Percentiles rank a stretch among this genome's conserved stretches.
phyloP scores from a whole-genome alignment of 106 monocot species.

The Acorus gramineus region DNA sequence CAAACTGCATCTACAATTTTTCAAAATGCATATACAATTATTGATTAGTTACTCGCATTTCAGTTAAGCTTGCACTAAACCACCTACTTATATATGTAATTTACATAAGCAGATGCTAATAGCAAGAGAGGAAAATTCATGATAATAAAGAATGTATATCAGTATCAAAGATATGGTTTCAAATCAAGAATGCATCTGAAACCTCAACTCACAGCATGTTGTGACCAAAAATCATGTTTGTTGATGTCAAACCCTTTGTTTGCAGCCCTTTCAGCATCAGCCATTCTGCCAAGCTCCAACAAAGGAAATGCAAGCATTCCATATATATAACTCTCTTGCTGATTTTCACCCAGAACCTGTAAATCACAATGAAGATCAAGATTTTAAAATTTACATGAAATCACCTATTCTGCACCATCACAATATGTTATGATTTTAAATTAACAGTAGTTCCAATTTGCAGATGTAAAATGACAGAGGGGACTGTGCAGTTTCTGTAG shows the following conservation, averaged over 20 bases:
- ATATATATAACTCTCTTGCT: slow-evolving; percentile 48
- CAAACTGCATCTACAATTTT: too few species aligned
- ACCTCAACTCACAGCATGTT: slow-evolving; percentile 43
- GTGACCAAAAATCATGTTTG: slow-evolving; percentile 61
- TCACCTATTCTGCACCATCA: neutral
- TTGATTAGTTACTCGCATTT: too few species aligned
- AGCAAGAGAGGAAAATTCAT: too few species aligned
- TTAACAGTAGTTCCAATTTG: too few species aligned
- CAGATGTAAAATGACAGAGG: too few species aligned
- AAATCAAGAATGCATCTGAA: neutral
- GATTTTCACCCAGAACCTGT: slow-evolving; percentile 56
- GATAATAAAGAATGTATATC: neutral
- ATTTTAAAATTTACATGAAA: neutral
- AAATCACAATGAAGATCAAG: slow-evolving; percentile 5
- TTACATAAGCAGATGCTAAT: neutral
- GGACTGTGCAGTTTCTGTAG: too few species aligned
- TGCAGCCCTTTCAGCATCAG: slow-evolving; percentile 66
- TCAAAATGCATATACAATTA: too few species aligned
- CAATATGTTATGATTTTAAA: neutral
- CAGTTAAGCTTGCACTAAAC: too few species aligned
- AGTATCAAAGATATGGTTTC: neutral
- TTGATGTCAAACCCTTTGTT: slow-evolving; percentile 58
- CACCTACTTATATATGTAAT: neutral
- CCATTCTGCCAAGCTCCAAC: slow-evolving; percentile 75
- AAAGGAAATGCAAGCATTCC: slow-evolving; percentile 85